A percentile compares a stretch with the other conserved stretches of the same genome.
Conservation (phyloP, 495 filamentous ascomycete species). For the Talaromyces liani region DNA sequence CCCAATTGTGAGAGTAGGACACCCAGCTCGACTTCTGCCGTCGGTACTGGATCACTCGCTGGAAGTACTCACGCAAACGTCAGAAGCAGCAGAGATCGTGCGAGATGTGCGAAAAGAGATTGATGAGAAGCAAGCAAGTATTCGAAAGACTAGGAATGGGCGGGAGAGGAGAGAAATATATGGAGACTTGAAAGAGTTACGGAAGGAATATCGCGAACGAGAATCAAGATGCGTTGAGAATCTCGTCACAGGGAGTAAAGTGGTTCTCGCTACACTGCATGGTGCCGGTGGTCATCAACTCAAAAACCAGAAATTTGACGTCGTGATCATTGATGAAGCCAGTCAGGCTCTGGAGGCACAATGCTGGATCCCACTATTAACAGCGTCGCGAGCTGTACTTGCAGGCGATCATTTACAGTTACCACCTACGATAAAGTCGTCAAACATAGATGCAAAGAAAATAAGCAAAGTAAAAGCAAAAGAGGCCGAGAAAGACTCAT, state of each 20-base stretch:
- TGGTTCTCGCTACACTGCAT: conserved; percentile 88
- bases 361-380: conserved; percentile 89
- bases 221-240: conserved; percentile 73
- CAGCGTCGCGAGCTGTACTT: conserved; percentile 76
- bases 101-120: conserved; percentile 87
- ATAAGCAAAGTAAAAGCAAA: conserved; percentile 38
- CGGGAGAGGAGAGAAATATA: conserved; percentile 78
- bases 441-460: conserved; percentile 10
- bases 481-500: conserved; percentile 21
- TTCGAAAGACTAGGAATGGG: conserved; percentile 78
- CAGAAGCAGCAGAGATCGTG: conserved; percentile 84
- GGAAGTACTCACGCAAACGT: conserved; percentile 86
- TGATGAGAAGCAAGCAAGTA: conserved; percentile 81
- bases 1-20: conserved; percentile 82
- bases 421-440: conserved; percentile 86
- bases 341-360: conserved; percentile 95
- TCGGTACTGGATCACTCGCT: conserved; percentile 84
- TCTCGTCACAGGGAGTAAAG: conserved; percentile 68
- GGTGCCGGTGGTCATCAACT: conserved; percentile 85
- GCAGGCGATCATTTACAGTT: conserved; percentile 93
- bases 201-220: conserved; percentile 82
- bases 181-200: conserved; percentile 70
- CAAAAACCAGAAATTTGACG: conserved; percentile 75
- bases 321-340: conserved; percentile 92
- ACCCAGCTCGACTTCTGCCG: conserved; percentile 85